Evolutionary conservation across 2,329 filamentous ascomycete genomes (phyloP), one percentile per base, ranked within the genome.

Genomic region (Aspergillus sp.): DNA sequence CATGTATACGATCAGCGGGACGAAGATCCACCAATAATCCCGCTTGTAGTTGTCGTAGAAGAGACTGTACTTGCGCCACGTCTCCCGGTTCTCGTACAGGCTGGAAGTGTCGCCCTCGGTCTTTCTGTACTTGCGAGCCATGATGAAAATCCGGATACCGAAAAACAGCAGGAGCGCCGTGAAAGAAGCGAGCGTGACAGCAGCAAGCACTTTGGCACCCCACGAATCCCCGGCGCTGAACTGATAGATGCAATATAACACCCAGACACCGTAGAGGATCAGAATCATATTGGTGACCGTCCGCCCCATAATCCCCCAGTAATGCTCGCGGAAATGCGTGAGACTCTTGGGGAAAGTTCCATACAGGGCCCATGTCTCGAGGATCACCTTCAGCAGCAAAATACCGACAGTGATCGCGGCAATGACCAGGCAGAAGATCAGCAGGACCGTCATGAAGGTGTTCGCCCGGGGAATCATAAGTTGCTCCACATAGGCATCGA

Each of bases 1-100:
- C 68, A 88, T 82, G 68, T 96, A 96, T 42, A 86, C 40, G 51
- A 96, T 94, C 40, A 74, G 69, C 0, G 91, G 91, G 10, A 96
- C 72, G 55, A 98, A 96, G 15, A 95, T 64, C 89, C 89, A 96
- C 91, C 91, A 98, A 67, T 89, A 94, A 48, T 80, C 77, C 61
- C 83, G 86, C 66, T 86, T 86, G 71, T 94, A 96, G 48, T 80
- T 81, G 52, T 96, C 91, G 67, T 98, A 98, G 66, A 98, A 96
- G 41, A 95, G 71, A 51, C 84, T 91, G 71, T 98, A 98, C 67
- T 91, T 93, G 57, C 85, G 72, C 88, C 91, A 95, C 25, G 81
- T 79, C 37, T 82, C 75, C 68, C 91, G 93, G 63, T 96, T 74
- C 39, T 95, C 83, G 60, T 86, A 96, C 6, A 98, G 71, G 8